Percentiles rank a stretch among this genome's conserved stretches.
Evolutionary conservation across 2,329 filamentous ascomycete species (phyloP).

Genomic region (Cladorrhinum sp.): DNA sequence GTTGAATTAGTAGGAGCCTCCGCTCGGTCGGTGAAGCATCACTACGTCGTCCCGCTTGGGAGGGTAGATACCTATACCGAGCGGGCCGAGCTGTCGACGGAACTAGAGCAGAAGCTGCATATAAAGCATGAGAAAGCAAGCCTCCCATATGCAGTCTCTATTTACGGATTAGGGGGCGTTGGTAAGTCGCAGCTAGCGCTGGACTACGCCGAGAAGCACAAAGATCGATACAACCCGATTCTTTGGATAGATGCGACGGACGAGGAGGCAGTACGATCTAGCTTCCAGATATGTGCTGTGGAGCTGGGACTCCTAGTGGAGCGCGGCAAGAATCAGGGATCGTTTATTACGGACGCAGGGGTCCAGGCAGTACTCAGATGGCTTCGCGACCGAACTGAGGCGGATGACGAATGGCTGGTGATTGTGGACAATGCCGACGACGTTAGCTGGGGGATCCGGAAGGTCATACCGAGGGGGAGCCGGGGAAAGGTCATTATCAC

Average conservation of each 20-base stretch:
- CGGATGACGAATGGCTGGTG: constrained; percentile 18
- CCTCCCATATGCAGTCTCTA: too few relatives aligned
- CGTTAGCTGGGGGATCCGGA: constrained; percentile 12
- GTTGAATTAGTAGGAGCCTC: too few relatives aligned
- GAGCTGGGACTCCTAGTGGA: constrained; percentile 10
- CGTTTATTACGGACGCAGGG: constrained; percentile 1
- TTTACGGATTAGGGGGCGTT: too few relatives aligned
- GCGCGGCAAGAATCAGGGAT: constrained; percentile 8
- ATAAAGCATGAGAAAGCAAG: constrained; percentile 18
- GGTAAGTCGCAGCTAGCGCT: constrained; percentile 25
- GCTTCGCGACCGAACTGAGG: constrained; percentile 16
- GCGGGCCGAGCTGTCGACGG: too few relatives aligned
- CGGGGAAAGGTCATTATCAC: constrained; percentile 15
- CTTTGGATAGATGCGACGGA: constrained; percentile 5
- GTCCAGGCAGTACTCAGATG: constrained; percentile 13
- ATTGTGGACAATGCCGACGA: constrained; percentile 18
- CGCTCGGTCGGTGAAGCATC: too few relatives aligned
- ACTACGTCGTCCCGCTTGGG: too few relatives aligned
- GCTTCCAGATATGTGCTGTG: constrained; percentile 15
- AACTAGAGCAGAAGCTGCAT: too few relatives aligned
- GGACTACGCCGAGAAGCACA: too few relatives aligned
- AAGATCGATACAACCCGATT: too few relatives aligned
- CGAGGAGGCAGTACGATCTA: constrained; percentile 15
- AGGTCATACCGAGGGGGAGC: constrained; percentile 14
- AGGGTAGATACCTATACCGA: too few relatives aligned